Evolutionary conservation across 495 filamentous ascomycete genomes (phyloP), one percentile per base, ranked within the genome.

Genomic region (Parathielavia appendiculata): DNA sequence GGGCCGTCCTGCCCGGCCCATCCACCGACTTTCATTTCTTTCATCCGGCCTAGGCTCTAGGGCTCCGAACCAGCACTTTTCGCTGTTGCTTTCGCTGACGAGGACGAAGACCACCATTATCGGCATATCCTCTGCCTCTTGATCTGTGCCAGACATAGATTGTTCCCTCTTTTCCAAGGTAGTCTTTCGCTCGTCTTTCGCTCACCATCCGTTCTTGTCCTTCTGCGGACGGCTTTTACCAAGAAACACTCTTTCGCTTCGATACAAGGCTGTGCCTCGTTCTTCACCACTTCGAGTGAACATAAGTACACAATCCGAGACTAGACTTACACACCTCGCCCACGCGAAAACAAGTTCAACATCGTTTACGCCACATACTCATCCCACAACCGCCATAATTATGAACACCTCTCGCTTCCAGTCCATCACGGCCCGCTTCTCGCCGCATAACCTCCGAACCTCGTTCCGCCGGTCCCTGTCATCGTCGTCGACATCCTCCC

Each of bases 351-450:
- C 26, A 46, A 8, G 43, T 49, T 56, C 41, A 51, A 54, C 53
- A 17, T 35, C 39, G n/a, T n/a, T n/a, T n/a, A n/a, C n/a, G n/a
- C n/a, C n/a, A n/a, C n/a, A n/a, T n/a, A n/a, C n/a, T n/a, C n/a
- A n/a, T n/a, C n/a, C n/a, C n/a, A n/a, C n/a, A n/a, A 38, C 47
- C 41, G 46, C 17, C 35, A 75, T 30, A 30, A 30, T 60, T 26
- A 79, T 79, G 76, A 73, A 74, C 54, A 59, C 67, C 17, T 68
- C 76, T 19, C 77, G 79, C 60, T 78, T 81, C 72, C 79, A 79
- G 54, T 64, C 67, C 46, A 72, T 82, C 67, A 73, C 76, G 47
- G 66, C 77, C 38, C 71, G 72, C 64, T 75, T 81, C 69, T 73
- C 76, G 34, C 67, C 70, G 10, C 65, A 60, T 63, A 73, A 65